Evolutionary conservation across 352 stramenopile genomes (phyloP).

Genomic region (Phytophthora colocasiae): DNA sequence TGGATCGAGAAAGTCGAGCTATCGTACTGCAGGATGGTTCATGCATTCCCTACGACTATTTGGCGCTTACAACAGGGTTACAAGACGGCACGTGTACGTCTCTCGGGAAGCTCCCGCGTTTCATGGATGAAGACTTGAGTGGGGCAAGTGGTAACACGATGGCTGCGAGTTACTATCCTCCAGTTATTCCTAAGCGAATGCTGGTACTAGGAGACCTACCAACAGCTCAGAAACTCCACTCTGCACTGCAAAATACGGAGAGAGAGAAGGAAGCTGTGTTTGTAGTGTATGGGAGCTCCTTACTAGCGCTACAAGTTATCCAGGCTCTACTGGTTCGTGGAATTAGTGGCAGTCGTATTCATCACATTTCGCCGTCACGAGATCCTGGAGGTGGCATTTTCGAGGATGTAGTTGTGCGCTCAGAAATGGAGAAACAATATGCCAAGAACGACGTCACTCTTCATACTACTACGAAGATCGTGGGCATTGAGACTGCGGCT

Average conservation of each 20-base stretch:
- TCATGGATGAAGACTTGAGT: slow-evolving; percentile 46
- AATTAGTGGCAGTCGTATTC: slow-evolving; percentile 53
- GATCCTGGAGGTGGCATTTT: slow-evolving; percentile 49
- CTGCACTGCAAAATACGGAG: slow-evolving; percentile 7
- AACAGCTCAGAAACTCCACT: slow-evolving; percentile 33
- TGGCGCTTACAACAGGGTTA: slow-evolving; percentile 82
- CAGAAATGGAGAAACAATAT: slow-evolving; percentile 69
- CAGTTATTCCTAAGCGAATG: slow-evolving; percentile 36
- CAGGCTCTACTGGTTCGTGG: slow-evolving; percentile 53
- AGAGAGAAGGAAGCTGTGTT: slow-evolving; percentile 38
- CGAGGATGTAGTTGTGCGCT: slow-evolving; percentile 65
- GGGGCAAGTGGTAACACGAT: slow-evolving; percentile 9
- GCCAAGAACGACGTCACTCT: slow-evolving; percentile 41
- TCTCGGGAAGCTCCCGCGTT: slow-evolving; percentile 46
- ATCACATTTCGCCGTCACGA: slow-evolving; percentile 58
- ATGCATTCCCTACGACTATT: slow-evolving; percentile 84
- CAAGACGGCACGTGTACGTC: slow-evolving; percentile 62
- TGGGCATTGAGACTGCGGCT: slow-evolving; percentile 38
- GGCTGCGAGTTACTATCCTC: slow-evolving; percentile 33
- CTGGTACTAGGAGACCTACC: slow-evolving; percentile 32
- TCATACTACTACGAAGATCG: slow-evolving; percentile 61
- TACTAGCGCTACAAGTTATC: slow-evolving; percentile 77
- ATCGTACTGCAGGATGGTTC: slow-evolving; percentile 85
- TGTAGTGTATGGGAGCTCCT: slow-evolving; percentile 66
- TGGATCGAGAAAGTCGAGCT: slow-evolving; percentile 73